Evolutionary conservation across 768 basidiomycete genomes (phyloP).

Genomic region (Daedaleopsis nitida): DNA sequence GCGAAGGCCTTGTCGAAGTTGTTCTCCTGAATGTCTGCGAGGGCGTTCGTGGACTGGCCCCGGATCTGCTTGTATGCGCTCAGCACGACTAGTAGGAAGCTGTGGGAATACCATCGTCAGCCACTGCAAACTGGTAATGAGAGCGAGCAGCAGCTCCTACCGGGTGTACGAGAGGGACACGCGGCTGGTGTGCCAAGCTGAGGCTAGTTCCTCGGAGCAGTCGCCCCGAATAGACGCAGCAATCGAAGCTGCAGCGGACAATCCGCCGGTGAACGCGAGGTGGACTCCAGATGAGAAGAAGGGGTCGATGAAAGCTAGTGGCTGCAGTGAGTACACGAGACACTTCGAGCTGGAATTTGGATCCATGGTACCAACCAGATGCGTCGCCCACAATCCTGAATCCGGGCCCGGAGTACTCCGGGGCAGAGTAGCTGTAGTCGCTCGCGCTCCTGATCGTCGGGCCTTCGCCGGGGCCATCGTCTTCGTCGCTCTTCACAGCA

Average conservation of each 20-base stretch:
- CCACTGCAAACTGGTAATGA: background rate
- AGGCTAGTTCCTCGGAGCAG: conserved; percentile 43
- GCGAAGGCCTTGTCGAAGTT: conserved; percentile 71
- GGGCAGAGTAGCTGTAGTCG: conserved; percentile 40
- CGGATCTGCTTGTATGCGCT: conserved; percentile 76
- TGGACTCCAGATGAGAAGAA: conserved; percentile 63
- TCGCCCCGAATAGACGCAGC: conserved; percentile 49
- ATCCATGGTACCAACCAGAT: conserved; percentile 30
- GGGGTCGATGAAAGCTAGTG: conserved; percentile 59
- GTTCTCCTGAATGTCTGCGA: conserved; percentile 66
- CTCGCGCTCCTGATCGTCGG: conserved; percentile 34
- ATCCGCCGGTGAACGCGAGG: conserved; percentile 50
- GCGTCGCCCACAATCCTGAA: conserved; percentile 41
- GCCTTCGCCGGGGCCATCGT: conserved; percentile 17
- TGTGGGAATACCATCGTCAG: conserved; percentile 27
- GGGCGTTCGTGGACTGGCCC: conserved; percentile 53
- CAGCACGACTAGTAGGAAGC: conserved; percentile 68
- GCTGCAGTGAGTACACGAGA: background rate
- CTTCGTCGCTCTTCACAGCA: conserved; percentile 21
- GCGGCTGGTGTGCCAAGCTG: conserved; percentile 44
- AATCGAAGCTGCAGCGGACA: conserved; percentile 50
- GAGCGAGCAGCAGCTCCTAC: conserved; percentile 23
- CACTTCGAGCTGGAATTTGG: background rate
- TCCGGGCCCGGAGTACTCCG: conserved; percentile 34
- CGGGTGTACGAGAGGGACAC: conserved; percentile 51